Conservation (phyloP, 148 eudicot genomes). For the Hydrangea macrophylla region DNA sequence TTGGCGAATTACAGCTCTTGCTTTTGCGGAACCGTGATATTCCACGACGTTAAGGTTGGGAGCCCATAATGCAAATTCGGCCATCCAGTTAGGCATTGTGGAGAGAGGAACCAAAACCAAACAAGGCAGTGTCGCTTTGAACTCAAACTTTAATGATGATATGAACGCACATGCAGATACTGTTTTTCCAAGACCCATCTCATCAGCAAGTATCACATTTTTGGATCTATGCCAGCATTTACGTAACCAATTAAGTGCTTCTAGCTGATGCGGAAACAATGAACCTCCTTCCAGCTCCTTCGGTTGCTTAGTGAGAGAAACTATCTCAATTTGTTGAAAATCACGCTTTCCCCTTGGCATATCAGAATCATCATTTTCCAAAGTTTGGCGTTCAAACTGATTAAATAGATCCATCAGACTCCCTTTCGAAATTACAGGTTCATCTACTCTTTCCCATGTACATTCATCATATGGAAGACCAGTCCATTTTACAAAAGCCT, state of each 20-base stretch:
- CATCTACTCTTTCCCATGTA: conserved; percentile 91
- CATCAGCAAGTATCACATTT: conserved; percentile 97
- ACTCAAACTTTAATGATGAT: conserved; percentile 75
- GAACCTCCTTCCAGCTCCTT: conserved; percentile 78
- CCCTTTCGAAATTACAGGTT: conserved; percentile 50
- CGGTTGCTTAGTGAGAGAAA: conserved; percentile 78
- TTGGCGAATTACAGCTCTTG: conserved; percentile 74
- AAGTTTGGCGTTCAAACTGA: conserved; percentile 55
- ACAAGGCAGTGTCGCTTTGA: conserved; percentile 77
- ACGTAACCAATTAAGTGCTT: conserved; percentile 97
- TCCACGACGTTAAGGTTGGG: conserved; percentile 92
- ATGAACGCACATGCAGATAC: conserved; percentile 87
- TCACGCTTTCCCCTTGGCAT: conserved; percentile 30
- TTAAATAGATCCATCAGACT: conserved; percentile 58
- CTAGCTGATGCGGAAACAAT: conserved; percentile 92
- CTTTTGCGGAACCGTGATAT: conserved; percentile 86
- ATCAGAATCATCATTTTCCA: conserved; percentile 53
- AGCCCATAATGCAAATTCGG: conserved; percentile 91
- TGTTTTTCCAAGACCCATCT: conserved; percentile 99
- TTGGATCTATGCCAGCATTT: conserved; percentile 89
- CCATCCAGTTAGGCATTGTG: conserved; percentile 99
- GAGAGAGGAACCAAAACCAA: conserved; percentile 96
- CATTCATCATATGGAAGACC: conserved; percentile 95
- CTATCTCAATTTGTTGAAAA: conserved; percentile 50
- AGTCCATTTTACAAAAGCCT: conserved; percentile 83